Evolutionary conservation across 2,329 filamentous ascomycete species (phyloP).

Genomic region (Colletotrichum plurivorum): DNA sequence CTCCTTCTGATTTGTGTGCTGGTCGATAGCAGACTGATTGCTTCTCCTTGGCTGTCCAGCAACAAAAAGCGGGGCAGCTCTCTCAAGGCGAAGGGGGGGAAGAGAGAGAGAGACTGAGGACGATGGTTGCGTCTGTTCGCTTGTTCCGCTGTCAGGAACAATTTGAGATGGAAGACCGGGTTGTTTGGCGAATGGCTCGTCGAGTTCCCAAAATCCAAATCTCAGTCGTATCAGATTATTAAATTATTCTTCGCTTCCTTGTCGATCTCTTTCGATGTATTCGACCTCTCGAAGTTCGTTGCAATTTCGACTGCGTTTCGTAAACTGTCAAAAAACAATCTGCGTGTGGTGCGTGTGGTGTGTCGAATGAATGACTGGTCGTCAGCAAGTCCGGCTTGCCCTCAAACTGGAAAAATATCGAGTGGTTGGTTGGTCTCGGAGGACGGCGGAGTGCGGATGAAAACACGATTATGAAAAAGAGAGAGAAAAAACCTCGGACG

Average conservation of each 20-base stretch:
- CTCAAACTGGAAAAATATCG: conserved; percentile 55
- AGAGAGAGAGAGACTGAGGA: conserved; percentile 22
- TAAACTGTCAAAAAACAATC: conserved; percentile 9
- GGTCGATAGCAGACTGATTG: conserved; percentile 8
- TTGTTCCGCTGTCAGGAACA: conserved; percentile 33
- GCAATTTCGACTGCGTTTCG: conserved; percentile 16
- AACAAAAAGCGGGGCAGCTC: conserved; percentile 23
- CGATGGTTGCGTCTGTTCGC: conserved; percentile 29
- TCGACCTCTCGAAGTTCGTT: not conserved
- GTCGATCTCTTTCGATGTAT: conserved; percentile 22
- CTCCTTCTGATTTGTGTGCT: conserved; percentile 31
- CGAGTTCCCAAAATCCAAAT: conserved; percentile 32
- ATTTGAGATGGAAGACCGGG: conserved; percentile 38
- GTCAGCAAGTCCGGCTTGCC: conserved; percentile 74
- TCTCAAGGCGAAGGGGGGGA: conserved; percentile 16
- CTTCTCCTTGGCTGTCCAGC: conserved; percentile 29
- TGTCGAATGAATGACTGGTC: conserved; percentile 62
- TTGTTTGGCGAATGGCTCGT: conserved; percentile 39
- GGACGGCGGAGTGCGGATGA: conserved; percentile 51
- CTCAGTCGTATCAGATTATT: conserved; percentile 38
- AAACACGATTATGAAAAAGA: conserved; percentile 53
- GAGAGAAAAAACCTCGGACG: conserved; percentile 59
- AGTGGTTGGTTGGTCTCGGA: conserved; percentile 42
- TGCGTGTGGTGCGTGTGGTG: conserved; percentile 7
- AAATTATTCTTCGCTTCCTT: conserved; percentile 38